Conservation (phyloP, 1,139 yeast genomes). For the Citeromyces hawaiiensis region DNA sequence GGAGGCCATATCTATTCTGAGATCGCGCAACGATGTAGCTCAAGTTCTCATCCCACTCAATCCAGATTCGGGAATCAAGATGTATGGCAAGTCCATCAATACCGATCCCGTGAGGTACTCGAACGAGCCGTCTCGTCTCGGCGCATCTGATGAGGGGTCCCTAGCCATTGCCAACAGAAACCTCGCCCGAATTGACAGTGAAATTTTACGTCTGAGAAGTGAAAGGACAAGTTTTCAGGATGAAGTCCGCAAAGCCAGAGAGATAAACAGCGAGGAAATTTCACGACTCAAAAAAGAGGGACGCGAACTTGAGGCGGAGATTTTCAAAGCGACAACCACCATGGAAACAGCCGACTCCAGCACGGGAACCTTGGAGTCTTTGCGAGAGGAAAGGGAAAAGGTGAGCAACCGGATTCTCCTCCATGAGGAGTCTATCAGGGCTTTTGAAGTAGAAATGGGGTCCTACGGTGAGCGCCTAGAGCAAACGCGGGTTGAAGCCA, state of each 20-base stretch:
- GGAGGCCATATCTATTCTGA: slow-evolving; percentile 35
- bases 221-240: slow-evolving; percentile 11
- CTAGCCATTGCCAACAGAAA: slow-evolving; percentile 3
- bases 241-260: slow-evolving; percentile 8
- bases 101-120: slow-evolving; percentile 44
- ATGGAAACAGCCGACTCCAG: slow-evolving; percentile 20
- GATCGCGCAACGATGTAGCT: slow-evolving; percentile 26
- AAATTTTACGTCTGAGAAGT: slow-evolving; percentile 9
- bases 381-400: slow-evolving; percentile 15
- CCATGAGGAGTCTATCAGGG: not conserved
- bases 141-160: slow-evolving; percentile 8
- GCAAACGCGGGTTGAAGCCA: slow-evolving; percentile 1
- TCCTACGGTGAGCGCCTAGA: not conserved
- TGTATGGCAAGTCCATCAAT: slow-evolving; percentile 28
- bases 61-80: slow-evolving; percentile 29
- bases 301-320: slow-evolving; percentile 9
- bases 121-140: slow-evolving; percentile 7
- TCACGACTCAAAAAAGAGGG: slow-evolving; percentile 6
- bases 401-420: not conserved
- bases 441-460: not conserved
- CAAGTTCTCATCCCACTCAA: slow-evolving; percentile 32
- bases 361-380: slow-evolving; percentile 20
- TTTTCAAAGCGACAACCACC: slow-evolving; percentile 2
- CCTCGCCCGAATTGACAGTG: slow-evolving; percentile 9
- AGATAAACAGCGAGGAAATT: slow-evolving; percentile 6